These are phyloP conservation scores for Aspergillus nidulans DNA, from an alignment of 495 filamentous ascomycete species.

Conservation along the genomic window DNA sequence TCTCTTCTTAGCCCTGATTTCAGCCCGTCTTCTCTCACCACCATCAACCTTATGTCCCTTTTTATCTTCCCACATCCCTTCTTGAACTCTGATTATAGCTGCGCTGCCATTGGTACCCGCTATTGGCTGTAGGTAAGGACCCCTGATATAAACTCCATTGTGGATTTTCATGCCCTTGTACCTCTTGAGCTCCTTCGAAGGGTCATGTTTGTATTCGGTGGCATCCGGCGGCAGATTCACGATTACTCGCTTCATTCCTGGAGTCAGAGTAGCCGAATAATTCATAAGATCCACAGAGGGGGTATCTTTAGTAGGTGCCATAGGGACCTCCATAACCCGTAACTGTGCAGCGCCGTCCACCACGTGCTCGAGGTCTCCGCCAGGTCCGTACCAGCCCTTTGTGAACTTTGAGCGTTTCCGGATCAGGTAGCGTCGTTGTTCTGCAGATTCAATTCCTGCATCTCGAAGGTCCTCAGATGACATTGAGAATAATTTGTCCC, in stretches of 20 bases:
- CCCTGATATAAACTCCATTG: slow-evolving; percentile 60
- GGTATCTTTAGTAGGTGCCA: slow-evolving; percentile 5
- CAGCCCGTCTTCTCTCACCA: slow-evolving; percentile 82
- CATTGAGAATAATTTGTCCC: slow-evolving; percentile 81
- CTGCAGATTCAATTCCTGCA: slow-evolving; percentile 79
- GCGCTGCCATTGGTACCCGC: slow-evolving; percentile 58
- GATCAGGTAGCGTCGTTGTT: slow-evolving; percentile 75
- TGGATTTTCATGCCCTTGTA: slow-evolving; percentile 62
- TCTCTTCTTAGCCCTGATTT: slow-evolving; percentile 69
- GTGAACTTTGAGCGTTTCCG: slow-evolving; percentile 82
- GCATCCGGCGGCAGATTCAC: slow-evolving; percentile 67
- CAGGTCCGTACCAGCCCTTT: slow-evolving; percentile 67
- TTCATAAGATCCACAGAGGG: neutral
- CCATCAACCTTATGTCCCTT: slow-evolving; percentile 91
- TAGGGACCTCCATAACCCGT: slow-evolving; percentile 59
- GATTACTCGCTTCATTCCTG: slow-evolving; percentile 55
- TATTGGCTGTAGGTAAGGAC: slow-evolving; percentile 62
- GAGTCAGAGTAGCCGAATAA: slow-evolving; percentile 44
- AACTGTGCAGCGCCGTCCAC: slow-evolving; percentile 67
- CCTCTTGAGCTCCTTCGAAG: slow-evolving; percentile 37
- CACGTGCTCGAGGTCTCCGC: slow-evolving; percentile 72
- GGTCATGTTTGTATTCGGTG: slow-evolving; percentile 35
- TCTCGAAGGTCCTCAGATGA: slow-evolving; percentile 72
- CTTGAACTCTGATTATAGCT: slow-evolving; percentile 62
- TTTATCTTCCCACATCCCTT: slow-evolving; percentile 84